A percentile compares a stretch with the other conserved stretches of the same genome.
These are phyloP conservation scores for Colletotrichum falcatum DNA, from an alignment of 2,329 filamentous ascomycete genomes.

Conservation along the genomic window DNA sequence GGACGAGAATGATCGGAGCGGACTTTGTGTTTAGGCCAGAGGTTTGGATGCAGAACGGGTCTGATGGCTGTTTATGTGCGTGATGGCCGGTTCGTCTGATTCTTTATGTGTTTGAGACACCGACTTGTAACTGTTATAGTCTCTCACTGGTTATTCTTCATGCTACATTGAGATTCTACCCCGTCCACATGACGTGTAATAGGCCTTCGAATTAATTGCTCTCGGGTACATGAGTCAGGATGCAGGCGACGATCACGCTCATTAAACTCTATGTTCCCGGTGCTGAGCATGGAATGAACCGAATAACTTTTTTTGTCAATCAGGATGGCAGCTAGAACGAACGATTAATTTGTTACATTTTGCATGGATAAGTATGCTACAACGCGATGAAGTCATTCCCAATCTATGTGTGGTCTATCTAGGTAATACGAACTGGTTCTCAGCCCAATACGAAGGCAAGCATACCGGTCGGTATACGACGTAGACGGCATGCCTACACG, in stretches of 20 bases:
- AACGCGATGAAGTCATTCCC: background rate
- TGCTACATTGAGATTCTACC: background rate
- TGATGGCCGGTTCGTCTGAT: background rate
- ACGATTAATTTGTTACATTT: background rate
- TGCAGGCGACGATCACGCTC: background rate
- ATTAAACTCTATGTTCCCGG: background rate
- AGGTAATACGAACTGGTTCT: background rate
- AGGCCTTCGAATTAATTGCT: background rate
- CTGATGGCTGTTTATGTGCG: fast-evolving
- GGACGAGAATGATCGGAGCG: background rate
- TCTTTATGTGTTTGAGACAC: background rate
- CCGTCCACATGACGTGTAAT: background rate
- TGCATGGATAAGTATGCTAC: background rate
- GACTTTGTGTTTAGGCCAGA: background rate
- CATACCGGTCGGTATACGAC: no score
- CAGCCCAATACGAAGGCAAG: background rate
- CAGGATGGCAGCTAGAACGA: background rate
- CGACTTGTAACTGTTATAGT: background rate
- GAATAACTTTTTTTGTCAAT: no score
- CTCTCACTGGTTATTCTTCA: background rate
- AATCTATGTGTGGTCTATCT: no score
- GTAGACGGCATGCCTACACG: background rate
- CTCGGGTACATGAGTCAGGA: background rate
- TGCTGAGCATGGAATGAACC: background rate
- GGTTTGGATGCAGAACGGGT: background rate